phyloP scores from a whole-genome alignment of 805 yeast species.

The Saccharomycopsis oosterbeekiorum region DNA sequence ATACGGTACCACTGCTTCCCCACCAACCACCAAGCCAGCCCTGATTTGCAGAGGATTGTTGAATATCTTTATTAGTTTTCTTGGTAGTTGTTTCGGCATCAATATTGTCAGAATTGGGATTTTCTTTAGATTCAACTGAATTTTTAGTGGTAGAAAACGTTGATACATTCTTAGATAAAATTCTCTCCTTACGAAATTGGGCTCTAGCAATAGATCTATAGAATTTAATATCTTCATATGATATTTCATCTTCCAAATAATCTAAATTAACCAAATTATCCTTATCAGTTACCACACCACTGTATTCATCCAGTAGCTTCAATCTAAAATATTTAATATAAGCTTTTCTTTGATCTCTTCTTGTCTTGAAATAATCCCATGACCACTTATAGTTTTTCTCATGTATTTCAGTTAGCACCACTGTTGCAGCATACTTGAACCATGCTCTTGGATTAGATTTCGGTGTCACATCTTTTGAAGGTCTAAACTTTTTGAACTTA shows the following conservation, averaged over 20 bases:
- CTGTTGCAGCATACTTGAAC: conserved; percentile 73
- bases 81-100: not conserved
- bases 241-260: conserved; percentile 37
- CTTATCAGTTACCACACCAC: conserved; percentile 19
- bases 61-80: not conserved
- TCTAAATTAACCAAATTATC: conserved; percentile 26
- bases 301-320: conserved; percentile 34
- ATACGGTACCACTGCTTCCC: conserved; percentile 29
- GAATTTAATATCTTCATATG: conserved; percentile 73
- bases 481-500: conserved; percentile 64
- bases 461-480: conserved; percentile 32
- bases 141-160: not conserved
- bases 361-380: conserved; percentile 69
- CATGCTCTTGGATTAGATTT: conserved; percentile 65
- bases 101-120: not conserved
- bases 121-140: not conserved
- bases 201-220: conserved; percentile 73
- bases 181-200: conserved; percentile 49
- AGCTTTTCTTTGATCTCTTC: conserved; percentile 61
- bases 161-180: conserved; percentile 6
- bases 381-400: conserved; percentile 75
- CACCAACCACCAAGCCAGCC: conserved; percentile 75
- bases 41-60: conserved; percentile 9
- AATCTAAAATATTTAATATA: conserved; percentile 63
- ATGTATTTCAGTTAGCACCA: conserved; percentile 70